phyloP scores from a whole-genome alignment of 2,329 filamentous ascomycete species.

The Cytospora piceicola region DNA sequence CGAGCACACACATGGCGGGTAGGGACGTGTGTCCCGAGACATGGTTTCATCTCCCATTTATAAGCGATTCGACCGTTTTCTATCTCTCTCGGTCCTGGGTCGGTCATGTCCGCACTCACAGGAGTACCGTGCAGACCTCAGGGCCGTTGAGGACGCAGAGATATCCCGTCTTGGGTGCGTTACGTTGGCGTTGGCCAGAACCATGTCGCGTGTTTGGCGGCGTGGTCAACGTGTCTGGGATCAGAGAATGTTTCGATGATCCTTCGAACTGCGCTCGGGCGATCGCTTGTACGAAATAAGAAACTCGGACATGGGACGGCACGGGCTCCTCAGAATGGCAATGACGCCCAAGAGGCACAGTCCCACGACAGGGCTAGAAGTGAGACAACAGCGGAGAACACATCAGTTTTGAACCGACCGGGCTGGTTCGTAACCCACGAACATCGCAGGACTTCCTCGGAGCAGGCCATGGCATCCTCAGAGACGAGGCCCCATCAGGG shows the following conservation, averaged over 20 bases:
- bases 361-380: neutral
- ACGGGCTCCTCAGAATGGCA: neutral
- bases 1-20: neutral
- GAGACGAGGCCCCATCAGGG: neutral
- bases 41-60: neutral
- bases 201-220: neutral
- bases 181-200: neutral
- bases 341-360: neutral
- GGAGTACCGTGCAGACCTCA: neutral
- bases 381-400: neutral
- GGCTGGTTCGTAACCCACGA: neutral
- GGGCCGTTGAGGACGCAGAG: neutral
- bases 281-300: neutral
- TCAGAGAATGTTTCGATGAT: neutral
- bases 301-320: neutral
- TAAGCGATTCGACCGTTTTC: neutral
- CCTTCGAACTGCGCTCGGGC: neutral
- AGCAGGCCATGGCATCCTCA: neutral
- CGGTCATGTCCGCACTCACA: neutral
- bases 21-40: slow-evolving; percentile 14
- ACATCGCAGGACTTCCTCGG: too few relatives aligned
- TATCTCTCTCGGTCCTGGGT: neutral
- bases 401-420: neutral
- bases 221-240: neutral
- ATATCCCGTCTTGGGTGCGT: neutral